Evolutionary conservation across 2,329 filamentous ascomycete genomes (phyloP).

Genomic region (Capronia epimyces): DNA sequence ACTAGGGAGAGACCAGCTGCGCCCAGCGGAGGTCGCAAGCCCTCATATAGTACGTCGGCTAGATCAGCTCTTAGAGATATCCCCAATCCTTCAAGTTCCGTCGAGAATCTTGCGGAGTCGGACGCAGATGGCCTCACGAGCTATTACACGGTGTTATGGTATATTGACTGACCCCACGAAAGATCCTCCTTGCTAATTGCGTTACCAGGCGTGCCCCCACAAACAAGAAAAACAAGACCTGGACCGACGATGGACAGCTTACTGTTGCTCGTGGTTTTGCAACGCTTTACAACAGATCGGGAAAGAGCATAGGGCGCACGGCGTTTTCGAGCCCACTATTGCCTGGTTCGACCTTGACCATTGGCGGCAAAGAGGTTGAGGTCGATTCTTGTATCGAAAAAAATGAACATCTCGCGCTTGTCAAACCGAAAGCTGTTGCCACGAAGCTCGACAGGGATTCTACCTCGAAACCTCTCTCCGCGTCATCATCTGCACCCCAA

Average conservation of each 20-base stretch:
- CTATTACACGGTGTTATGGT: conserved; percentile 39
- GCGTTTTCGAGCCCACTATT: conserved; percentile 53
- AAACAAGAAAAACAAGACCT: conserved; percentile 69
- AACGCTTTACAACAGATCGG: conserved; percentile 58
- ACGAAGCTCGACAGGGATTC: conserved; percentile 7
- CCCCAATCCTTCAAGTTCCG: conserved; percentile 34
- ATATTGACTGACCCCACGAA: neutral
- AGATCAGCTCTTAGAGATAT: conserved; percentile 23
- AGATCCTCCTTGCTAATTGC: neutral
- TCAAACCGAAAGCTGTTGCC: conserved; percentile 5
- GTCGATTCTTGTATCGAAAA: conserved; percentile 54
- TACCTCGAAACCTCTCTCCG: conserved; percentile 27
- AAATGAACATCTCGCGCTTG: conserved; percentile 10
- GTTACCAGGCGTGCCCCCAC: conserved; percentile 53
- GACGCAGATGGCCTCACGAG: conserved; percentile 16
- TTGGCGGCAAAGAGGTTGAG: conserved; percentile 64
- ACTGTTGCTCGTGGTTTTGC: conserved; percentile 54
- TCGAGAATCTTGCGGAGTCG: conserved; percentile 26
- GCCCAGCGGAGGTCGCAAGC: neutral
- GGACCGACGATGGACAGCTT: conserved; percentile 67
- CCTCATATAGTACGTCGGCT: neutral
- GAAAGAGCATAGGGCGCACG: conserved; percentile 57
- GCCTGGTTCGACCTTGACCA: conserved; percentile 55
- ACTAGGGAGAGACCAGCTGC: neutral
- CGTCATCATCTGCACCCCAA: conserved; percentile 25